Base-by-base conservation (phyloP, 345 rosid genomes). In the Camelina laxa region DNA sequence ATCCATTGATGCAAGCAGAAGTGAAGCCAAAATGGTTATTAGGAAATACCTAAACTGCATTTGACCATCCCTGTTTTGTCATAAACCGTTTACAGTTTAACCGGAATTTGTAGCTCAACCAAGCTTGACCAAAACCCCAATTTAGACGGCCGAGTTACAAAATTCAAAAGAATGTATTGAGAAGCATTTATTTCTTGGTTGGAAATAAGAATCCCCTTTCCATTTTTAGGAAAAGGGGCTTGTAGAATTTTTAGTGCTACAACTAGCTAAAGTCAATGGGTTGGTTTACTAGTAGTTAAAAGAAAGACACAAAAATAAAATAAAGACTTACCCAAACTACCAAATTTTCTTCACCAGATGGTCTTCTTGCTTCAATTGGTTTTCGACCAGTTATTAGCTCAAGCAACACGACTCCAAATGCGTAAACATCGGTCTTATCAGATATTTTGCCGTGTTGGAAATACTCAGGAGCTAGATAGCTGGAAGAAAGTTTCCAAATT, bases 391-490 rank as follows among this genome's bases (percentile, higher is more conserved):
- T 88, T 57, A 94, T 68, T 68, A 94, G 77, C 80, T 94, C 98
- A 83, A 94, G 77, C 31, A 94, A 82, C 70, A 94, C 95, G 9
- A 94, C 98, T 48, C 98, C 98, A 53, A 87, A 94, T 54, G 97
- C 98, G 80, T 90, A 94, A 70, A 94, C 96, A 82, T 94, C 97
- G 0, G 96, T 94, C 83, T 90, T 94, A 77, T 87, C 88, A 0
- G 97, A 94, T 72, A 94, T 89, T 84, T 91, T 91, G 22, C 98
- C 98, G 48, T 94, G 97, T 83, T 94, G 98, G 78, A 94, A 94
- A 76, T 94, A 94, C 83, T 94, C 96, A 3, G 98, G 98, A 65
- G 97, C 98, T 77, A 94, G 75, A 74, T 94, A 91, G 39, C 97
- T 94, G 86, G 67, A 68, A 15, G 54, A 74, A 27, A 44, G 17